Evolutionary conservation across 2,329 filamentous ascomycete species (phyloP).

Genomic region (Clonostachys sp.): DNA sequence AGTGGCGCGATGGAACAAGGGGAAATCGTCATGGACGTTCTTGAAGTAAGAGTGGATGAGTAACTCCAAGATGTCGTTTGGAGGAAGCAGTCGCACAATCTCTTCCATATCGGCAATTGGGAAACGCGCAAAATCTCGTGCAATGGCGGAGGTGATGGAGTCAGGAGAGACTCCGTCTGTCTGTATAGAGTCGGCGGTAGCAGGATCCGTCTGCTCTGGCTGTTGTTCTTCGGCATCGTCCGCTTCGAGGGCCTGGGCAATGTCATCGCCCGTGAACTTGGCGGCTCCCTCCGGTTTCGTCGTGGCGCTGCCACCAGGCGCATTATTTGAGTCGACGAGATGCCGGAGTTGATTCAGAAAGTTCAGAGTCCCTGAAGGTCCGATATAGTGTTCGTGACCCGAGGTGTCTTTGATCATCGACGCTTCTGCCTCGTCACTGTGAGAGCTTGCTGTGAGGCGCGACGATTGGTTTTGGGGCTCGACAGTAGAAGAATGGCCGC

Average conservation of each 20-base stretch:
- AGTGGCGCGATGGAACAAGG: conserved; percentile 23
- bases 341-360: conserved; percentile 26
- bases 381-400: conserved; percentile 28
- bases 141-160: conserved; percentile 16
- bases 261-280: conserved; percentile 4
- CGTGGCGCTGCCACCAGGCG: background rate
- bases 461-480: background rate
- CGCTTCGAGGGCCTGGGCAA: conserved; percentile 15
- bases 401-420: conserved; percentile 22
- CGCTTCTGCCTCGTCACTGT: conserved; percentile 10
- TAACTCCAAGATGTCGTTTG: conserved; percentile 15
- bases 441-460: background rate
- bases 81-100: conserved; percentile 15
- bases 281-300: background rate
- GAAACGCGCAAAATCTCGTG: conserved; percentile 17
- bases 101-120: conserved; percentile 17
- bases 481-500: background rate
- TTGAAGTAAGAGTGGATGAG: conserved; percentile 27
- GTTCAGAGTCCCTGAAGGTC: conserved; percentile 26
- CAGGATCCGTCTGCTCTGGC: background rate
- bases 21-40: conserved; percentile 25
- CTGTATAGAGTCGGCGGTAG: background rate
- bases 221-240: conserved; percentile 5
- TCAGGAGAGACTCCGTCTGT: conserved; percentile 11
- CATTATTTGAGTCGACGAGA: conserved; percentile 12